Base-by-base conservation (phyloP, 768 basidiomycete genomes). In the Mycena rebaudengoi region DNA sequence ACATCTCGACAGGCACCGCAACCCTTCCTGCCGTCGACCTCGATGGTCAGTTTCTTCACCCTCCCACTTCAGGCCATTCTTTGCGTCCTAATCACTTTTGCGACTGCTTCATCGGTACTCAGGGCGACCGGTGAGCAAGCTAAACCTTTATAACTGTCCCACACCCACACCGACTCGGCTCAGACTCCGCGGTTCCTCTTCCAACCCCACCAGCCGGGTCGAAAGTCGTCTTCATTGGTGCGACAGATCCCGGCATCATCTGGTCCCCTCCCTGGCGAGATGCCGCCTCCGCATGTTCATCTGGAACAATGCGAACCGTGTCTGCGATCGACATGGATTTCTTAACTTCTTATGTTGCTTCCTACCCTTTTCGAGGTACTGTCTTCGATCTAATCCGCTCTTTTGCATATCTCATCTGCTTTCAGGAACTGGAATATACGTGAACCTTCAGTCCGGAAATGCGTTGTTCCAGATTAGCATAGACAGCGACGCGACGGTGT, bases 371-470 rank as follows among this genome's bases (percentile, higher is more conserved):
- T 54, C 53, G 40, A 54, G 40, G 40, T 54, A 30, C 5, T 6
- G 53, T 41, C 53, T 54, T 21, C 13, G 16, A 5, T 13, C n/a
- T 20, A 30, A 4, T 35, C 50, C n/a, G 20, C 1, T 7, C 21
- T 43, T 43, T 32, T n/a, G 13, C 18, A 25, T 5, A 54, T 6
- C 18, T 54, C 53, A 54, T 43, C 28, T 21, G 40, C 16, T 28
- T 5, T 54, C n/a, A 54, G 53, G 53, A 43, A 21, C 53, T 25
- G 53, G 40, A n/a, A 54, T 54, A 40, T 54, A 54, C 11, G 53
- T 21, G 13, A 54, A 54, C 28, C 39, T 54, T 8, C 28, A 54
- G 20, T 54, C 53, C 20, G 39, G 40, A 30, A 12, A 41, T 54
- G 39, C 53, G 11, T 0, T 8, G 10, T 54, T 54, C 53, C 5